A percentile compares a stretch with the other conserved stretches of the same genome.
phyloP scores from a whole-genome alignment of 345 rosid species.

The Hypericum androsaemum region DNA sequence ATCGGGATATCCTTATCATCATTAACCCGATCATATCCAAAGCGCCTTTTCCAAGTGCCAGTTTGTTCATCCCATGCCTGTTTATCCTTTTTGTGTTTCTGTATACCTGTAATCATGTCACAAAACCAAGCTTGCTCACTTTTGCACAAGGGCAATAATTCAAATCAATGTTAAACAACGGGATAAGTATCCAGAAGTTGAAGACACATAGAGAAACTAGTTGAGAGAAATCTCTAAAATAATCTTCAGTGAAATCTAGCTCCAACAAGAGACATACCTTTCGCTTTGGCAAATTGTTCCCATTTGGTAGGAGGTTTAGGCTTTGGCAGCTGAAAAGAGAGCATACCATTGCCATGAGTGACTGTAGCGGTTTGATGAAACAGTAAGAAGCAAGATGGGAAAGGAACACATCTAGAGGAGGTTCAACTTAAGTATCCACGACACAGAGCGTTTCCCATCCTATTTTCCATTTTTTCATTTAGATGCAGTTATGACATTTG shows the following conservation, averaged over 20 bases:
- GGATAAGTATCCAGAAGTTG: too few relatives aligned
- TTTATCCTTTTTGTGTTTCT: conserved; percentile 79
- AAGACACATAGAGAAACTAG: too few relatives aligned
- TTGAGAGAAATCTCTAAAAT: too few relatives aligned
- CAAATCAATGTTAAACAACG: not conserved
- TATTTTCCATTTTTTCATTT: too few relatives aligned
- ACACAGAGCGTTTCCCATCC: too few relatives aligned
- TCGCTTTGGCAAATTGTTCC: conserved; percentile 41
- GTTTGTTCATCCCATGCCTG: conserved; percentile 80
- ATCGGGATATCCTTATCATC: conserved; percentile 79
- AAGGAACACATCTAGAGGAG: not conserved
- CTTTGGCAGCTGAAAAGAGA: conserved; percentile 38
- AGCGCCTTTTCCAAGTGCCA: conserved; percentile 68
- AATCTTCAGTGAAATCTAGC: too few relatives aligned
- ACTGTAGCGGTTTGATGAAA: not conserved
- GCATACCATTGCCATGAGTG: not conserved
- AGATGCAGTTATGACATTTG: too few relatives aligned
- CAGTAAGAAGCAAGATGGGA: not conserved
- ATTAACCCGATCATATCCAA: conserved; percentile 87
- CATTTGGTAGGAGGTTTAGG: conserved; percentile 52
- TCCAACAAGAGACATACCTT: conserved; percentile 17
- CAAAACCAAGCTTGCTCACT: not conserved
- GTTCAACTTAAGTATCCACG: too few relatives aligned
- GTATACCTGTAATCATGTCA: conserved; percentile 49
- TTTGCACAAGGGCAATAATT: not conserved